phyloP scores from a whole-genome alignment of 371 early-diverging fungal genomes.

The Lichtheimia corymbifera region DNA sequence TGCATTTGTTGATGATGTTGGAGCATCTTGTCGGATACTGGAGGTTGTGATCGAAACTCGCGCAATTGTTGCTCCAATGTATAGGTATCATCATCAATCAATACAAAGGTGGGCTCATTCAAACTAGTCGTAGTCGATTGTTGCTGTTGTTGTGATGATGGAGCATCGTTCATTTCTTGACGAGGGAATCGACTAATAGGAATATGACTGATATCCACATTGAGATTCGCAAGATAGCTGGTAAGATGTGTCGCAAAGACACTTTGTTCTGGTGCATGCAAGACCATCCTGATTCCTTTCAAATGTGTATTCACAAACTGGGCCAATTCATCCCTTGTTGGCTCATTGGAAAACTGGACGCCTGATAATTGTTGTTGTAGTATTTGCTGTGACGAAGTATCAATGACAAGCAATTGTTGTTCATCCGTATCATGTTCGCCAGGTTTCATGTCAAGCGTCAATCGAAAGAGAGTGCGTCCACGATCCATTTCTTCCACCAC shows the following conservation, averaged over 20 bases:
- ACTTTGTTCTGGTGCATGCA: neutral
- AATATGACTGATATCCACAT: slow-evolving; percentile 1
- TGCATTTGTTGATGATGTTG: neutral
- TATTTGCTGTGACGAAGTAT: neutral
- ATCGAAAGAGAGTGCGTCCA: neutral
- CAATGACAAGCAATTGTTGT: neutral
- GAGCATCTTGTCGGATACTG: neutral
- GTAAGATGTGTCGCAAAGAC: neutral
- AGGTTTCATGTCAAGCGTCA: neutral
- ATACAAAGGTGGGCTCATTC: neutral
- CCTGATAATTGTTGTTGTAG: neutral
- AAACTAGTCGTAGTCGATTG: neutral
- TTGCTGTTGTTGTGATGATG: neutral
- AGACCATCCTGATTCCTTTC: neutral
- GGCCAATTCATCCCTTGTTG: neutral
- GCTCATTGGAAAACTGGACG: neutral
- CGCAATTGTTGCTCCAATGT: neutral
- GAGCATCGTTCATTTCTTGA: neutral
- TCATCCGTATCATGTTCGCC: neutral
- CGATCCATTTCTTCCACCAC: neutral
- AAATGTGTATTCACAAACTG: neutral
- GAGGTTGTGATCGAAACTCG: neutral
- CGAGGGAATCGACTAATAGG: neutral
- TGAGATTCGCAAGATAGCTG: neutral
- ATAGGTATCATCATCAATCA: neutral